Conservation (phyloP, 1,284 basidiomycete species). For the Heterobasidion irregulare region DNA sequence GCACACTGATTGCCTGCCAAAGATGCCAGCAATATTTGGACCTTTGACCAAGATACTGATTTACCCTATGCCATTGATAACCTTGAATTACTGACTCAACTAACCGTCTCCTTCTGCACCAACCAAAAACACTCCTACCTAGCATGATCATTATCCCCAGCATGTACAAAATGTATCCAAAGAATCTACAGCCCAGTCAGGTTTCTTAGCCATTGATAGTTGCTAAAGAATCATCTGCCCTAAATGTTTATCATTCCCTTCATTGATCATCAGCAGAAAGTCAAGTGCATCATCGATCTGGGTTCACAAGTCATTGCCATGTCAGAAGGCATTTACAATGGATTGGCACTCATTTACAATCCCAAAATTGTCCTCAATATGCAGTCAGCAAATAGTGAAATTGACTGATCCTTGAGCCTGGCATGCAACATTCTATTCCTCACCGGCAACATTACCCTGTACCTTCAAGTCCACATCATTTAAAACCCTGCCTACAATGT, state of each 20-base stretch:
- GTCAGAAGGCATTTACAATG: background rate
- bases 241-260: background rate
- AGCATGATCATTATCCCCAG: too few relatives aligned
- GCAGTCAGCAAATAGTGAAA: constrained; percentile 16
- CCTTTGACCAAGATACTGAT: too few relatives aligned
- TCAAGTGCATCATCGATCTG: background rate
- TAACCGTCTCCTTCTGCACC: too few relatives aligned
- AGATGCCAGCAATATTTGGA: too few relatives aligned
- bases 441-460: constrained; percentile 6
- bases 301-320: background rate
- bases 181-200: too few relatives aligned
- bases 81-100: too few relatives aligned
- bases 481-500: constrained; percentile 20
- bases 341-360: background rate
- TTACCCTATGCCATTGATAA: too few relatives aligned
- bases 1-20: too few relatives aligned
- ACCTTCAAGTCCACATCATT: constrained; percentile 19
- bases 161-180: too few relatives aligned
- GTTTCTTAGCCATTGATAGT: background rate
- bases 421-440: constrained; percentile 3
- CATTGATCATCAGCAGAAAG: background rate
- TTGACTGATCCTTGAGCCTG: constrained; percentile 17
- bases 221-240: background rate
- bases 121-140: too few relatives aligned
- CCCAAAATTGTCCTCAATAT: background rate